Conservation (phyloP, 805 yeast genomes). For the Schwanniomyces occidentalis region DNA sequence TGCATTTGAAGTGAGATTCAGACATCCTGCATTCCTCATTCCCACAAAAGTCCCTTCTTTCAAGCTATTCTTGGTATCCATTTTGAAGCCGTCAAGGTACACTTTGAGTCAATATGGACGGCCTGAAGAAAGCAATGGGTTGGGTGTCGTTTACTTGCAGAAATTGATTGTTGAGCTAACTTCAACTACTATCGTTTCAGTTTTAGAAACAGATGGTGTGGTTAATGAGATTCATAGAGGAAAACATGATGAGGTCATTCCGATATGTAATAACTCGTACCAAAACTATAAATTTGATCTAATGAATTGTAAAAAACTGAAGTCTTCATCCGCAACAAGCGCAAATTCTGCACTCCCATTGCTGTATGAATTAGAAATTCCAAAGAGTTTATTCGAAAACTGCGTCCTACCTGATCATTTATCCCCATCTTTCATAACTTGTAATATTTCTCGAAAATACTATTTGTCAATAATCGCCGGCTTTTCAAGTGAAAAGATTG, state of each 20-base stretch:
- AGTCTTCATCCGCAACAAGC: slow-evolving; percentile 20
- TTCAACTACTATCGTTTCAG: slow-evolving; percentile 27
- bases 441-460: slow-evolving; percentile 49
- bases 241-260: slow-evolving; percentile 21
- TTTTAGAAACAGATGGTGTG: slow-evolving; percentile 23
- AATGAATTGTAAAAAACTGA: slow-evolving; percentile 28
- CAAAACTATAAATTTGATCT: slow-evolving; percentile 42
- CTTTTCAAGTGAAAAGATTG: slow-evolving; percentile 24
- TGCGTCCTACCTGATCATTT: slow-evolving; percentile 48
- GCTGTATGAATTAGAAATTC: slow-evolving; percentile 51
- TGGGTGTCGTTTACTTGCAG: slow-evolving; percentile 46
- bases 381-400: slow-evolving; percentile 36
- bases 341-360: slow-evolving; percentile 12
- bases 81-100: slow-evolving; percentile 28
- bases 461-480: slow-evolving; percentile 21
- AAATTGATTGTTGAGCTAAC: slow-evolving; percentile 33
- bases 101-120: slow-evolving; percentile 29
- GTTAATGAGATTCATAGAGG: slow-evolving; percentile 26
- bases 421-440: slow-evolving; percentile 56
- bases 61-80: slow-evolving; percentile 31
- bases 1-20: slow-evolving; percentile 49
- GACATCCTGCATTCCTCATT: slow-evolving; percentile 46
- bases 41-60: slow-evolving; percentile 44
- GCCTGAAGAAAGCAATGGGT: slow-evolving; percentile 46
- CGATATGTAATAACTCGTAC: slow-evolving; percentile 33